Base-by-base conservation (phyloP, 768 basidiomycete species). In the Rhizopogon vulgaris region DNA sequence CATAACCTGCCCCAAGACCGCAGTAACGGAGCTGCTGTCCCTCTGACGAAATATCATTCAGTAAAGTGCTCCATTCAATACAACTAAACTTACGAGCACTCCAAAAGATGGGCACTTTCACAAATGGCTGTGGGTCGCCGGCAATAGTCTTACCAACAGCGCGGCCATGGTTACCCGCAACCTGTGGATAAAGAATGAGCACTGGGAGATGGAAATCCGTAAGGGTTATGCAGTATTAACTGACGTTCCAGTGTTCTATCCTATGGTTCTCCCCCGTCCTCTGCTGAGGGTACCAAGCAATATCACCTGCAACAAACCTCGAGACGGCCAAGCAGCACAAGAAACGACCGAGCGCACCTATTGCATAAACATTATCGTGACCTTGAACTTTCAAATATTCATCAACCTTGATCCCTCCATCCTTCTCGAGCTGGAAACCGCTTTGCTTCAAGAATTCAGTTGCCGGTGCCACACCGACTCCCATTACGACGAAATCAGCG, bases 201-300 rank as follows among this genome's bases (percentile, higher is more conserved):
- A 17, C 8, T 27, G 6, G 3, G 7, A 28, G 38, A 15, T 37
- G 36, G 38, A 15, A 32, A n/a, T 17, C 15, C 38, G 15, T 3
- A 8, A 38, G 24, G 27, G 6, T 34, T 22, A 3, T 22, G 22
- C n/a, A 18, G 36, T 24, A 25, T 27, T 18, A 28, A 24, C 80
- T 38, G 49, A 86, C 90, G 69, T 92, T 92, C 91, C 93, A 95
- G 68, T 95, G 93, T 68, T 95, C 92, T 52, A 94, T 84, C 45
- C 91, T 71, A 25, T 72, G 72, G 39, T 70, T 65, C 40, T 73
- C 74, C 12, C 84, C 82, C 6, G 70, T 73, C 27, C 69, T 65
- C 3, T 70, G 66, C 52, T 87, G 82, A 9, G 88, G 87, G 67
- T 89, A 90, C 38, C 80, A 74, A 1, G 90, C 90, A 60, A 94